These are phyloP conservation scores for Metarhizium rileyi DNA, from an alignment of 2,329 filamentous ascomycete species.

Conservation along the genomic window DNA sequence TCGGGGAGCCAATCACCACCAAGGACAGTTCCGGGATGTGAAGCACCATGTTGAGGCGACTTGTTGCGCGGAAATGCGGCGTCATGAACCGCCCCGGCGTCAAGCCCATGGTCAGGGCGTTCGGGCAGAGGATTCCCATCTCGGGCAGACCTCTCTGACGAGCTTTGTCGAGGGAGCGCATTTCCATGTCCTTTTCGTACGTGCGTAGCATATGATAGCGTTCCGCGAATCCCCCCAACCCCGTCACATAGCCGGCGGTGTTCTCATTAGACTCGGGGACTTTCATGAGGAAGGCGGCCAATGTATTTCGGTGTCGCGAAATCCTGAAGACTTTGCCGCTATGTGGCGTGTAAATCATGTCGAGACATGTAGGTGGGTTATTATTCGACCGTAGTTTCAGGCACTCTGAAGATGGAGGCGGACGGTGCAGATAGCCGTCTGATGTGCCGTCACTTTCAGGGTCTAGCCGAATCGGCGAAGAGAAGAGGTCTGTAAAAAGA, in stretches of 20 bases:
- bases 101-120: slow-evolving; percentile 18
- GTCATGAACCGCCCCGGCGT: slow-evolving; percentile 13
- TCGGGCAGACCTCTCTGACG: slow-evolving; percentile 13
- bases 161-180: slow-evolving; percentile 25
- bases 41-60: slow-evolving; percentile 46
- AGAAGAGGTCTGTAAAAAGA: background rate
- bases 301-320: slow-evolving; percentile 7
- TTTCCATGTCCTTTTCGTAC: slow-evolving; percentile 38
- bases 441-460: background rate
- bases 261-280: slow-evolving; percentile 10
- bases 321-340: slow-evolving; percentile 14
- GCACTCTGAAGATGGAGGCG: background rate
- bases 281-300: slow-evolving; percentile 15
- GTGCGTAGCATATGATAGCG: slow-evolving; percentile 35
- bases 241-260: background rate
- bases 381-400: background rate
- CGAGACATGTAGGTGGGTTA: slow-evolving; percentile 7
- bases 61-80: slow-evolving; percentile 24
- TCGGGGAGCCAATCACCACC: slow-evolving; percentile 56
- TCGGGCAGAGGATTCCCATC: slow-evolving; percentile 21
- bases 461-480: background rate
- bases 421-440: background rate
- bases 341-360: slow-evolving; percentile 29
- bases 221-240: slow-evolving; percentile 7
- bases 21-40: slow-evolving; percentile 62